These are phyloP conservation scores for Macadamia tetraphylla DNA, from an alignment of 164 flowering plant genomes.

Conservation along the genomic window DNA sequence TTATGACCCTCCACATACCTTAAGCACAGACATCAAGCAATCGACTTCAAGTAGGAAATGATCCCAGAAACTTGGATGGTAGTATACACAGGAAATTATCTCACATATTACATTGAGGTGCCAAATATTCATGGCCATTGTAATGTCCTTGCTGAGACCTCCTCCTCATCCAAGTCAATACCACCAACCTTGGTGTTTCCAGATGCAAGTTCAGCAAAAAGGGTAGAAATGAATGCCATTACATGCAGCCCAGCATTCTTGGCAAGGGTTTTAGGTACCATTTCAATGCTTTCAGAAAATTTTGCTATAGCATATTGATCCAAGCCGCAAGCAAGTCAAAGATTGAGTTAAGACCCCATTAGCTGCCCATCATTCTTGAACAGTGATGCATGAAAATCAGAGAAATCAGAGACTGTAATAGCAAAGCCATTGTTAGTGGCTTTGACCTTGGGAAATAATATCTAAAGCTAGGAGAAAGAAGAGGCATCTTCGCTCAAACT, in stretches of 20 bases:
- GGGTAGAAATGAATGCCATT: slow-evolving; percentile 81
- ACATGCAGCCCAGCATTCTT: slow-evolving; percentile 97
- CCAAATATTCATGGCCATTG: slow-evolving; percentile 53
- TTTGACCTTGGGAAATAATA: too few relatives aligned
- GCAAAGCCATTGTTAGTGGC: too few relatives aligned
- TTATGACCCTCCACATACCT: too few relatives aligned
- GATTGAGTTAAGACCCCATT: not conserved
- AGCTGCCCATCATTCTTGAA: not conserved
- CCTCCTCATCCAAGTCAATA: slow-evolving; percentile 58
- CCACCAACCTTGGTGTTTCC: slow-evolving; percentile 70
- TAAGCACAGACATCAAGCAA: too few relatives aligned
- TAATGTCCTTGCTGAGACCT: slow-evolving; percentile 68
- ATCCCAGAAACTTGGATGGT: too few relatives aligned
- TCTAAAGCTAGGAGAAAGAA: too few relatives aligned
- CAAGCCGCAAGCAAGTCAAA: slow-evolving; percentile 46
- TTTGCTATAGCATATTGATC: slow-evolving; percentile 93
- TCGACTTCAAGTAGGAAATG: too few relatives aligned
- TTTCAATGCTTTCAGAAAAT: slow-evolving; percentile 93
- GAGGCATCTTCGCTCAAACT: too few relatives aligned
- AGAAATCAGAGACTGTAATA: too few relatives aligned
- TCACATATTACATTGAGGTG: slow-evolving; percentile 87
- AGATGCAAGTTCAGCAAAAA: slow-evolving; percentile 87
- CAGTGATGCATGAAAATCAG: too few relatives aligned
- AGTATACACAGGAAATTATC: slow-evolving; percentile 9
- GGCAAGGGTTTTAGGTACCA: slow-evolving; percentile 87